A percentile compares a stretch with the other conserved stretches of the same genome.
Evolutionary conservation across 257 asterid species (phyloP).

Genomic region (Voacanga thouarsii): DNA sequence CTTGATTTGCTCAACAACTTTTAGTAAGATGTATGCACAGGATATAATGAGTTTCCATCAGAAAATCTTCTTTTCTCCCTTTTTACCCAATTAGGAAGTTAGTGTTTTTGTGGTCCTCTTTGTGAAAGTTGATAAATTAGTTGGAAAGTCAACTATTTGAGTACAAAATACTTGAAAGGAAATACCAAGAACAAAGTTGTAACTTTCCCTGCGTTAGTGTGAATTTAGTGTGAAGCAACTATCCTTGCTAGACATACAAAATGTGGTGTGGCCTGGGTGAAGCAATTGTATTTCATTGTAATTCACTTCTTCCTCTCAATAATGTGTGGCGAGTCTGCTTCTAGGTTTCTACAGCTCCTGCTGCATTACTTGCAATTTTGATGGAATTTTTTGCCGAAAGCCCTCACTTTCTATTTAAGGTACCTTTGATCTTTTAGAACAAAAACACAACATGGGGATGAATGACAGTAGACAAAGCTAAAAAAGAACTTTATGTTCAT

Average conservation of each 20-base stretch:
- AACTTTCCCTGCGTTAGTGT: neutral
- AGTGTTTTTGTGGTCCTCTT: neutral
- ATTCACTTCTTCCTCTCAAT: neutral
- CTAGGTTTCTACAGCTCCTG: conserved; percentile 86
- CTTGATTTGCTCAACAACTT: no score
- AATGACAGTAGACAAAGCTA: no score
- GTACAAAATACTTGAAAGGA: neutral
- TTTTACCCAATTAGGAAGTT: neutral
- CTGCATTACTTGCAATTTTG: conserved; percentile 64
- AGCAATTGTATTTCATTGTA: neutral
- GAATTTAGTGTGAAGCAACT: neutral
- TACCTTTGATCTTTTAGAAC: no score
- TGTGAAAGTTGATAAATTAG: neutral
- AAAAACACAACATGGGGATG: no score
- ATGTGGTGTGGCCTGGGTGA: neutral
- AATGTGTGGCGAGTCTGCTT: conserved; percentile 90
- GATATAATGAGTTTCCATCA: neutral
- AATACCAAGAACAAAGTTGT: neutral
- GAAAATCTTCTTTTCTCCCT: neutral
- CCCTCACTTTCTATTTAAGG: conserved; percentile 97
- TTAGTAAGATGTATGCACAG: conserved; percentile 54
- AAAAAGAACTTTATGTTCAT: no score
- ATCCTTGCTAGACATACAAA: neutral
- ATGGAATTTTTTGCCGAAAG: conserved; percentile 85
- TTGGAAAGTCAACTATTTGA: neutral